Conservation (phyloP, 106 monocot genomes). For the Dendrobium catenatum region DNA sequence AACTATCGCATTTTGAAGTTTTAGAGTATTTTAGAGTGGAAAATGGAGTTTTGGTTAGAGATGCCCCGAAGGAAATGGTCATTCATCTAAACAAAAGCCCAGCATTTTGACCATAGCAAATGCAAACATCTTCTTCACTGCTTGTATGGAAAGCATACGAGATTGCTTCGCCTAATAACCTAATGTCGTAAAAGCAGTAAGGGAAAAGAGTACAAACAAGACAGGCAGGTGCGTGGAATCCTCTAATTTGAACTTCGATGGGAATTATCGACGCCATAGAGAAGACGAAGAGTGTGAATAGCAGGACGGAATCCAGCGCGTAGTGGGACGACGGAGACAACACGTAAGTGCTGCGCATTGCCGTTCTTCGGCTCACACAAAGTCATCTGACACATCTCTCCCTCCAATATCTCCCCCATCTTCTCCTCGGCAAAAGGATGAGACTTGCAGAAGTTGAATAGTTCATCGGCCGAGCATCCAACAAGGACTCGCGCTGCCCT, state of each 20-base stretch:
- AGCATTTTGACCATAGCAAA: no score
- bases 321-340: constrained; percentile 37
- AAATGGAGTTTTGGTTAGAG: no score
- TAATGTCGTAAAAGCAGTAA: not conserved
- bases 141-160: no score
- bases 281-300: constrained; percentile 29
- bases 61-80: no score
- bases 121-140: no score
- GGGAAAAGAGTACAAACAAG: not conserved
- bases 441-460: constrained; percentile 41
- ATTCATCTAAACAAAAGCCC: no score
- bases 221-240: not conserved
- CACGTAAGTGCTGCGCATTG: constrained; percentile 67
- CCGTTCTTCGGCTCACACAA: constrained; percentile 36
- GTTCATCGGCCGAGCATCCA: constrained; percentile 71
- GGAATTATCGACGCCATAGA: constrained; percentile 12
- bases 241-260: not conserved
- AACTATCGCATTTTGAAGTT: no score
- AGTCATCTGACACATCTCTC: constrained; percentile 66
- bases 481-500: constrained; percentile 47
- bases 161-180: no score
- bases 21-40: no score
- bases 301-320: constrained; percentile 55
- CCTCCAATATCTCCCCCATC: constrained; percentile 40
- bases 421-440: constrained; percentile 37